Evolutionary conservation across 23 red algal genomes (phyloP).

Genomic region (Gracilaria domingensis): DNA sequence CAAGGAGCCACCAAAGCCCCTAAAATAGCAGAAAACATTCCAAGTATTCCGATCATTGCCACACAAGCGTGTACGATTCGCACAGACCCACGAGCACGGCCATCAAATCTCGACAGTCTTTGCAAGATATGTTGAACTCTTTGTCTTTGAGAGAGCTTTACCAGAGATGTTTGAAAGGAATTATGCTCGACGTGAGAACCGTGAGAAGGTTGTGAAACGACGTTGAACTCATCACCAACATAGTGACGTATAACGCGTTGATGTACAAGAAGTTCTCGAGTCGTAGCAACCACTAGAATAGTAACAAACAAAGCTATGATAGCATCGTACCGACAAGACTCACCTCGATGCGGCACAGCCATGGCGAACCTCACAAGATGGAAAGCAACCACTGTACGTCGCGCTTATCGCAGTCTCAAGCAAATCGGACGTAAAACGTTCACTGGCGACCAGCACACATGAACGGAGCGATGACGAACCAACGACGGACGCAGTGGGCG

Average conservation of each 20-base stretch:
- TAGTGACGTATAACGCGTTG: constrained; percentile 31
- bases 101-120: constrained; percentile 43
- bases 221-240: constrained; percentile 6
- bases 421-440: background rate
- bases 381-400: background rate
- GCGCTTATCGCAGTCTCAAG: background rate
- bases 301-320: constrained; percentile 6
- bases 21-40: constrained; percentile 72
- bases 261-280: constrained; percentile 17
- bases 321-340: background rate
- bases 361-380: background rate
- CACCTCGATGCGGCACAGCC: constrained; percentile 17
- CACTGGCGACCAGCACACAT: constrained; percentile 17
- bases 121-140: constrained; percentile 25
- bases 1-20: constrained; percentile 51
- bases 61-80: constrained; percentile 26
- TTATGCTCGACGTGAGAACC: background rate
- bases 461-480: background rate
- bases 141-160: constrained; percentile 22
- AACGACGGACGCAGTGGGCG: background rate
- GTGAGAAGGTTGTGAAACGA: background rate
- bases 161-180: background rate
- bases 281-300: constrained; percentile 5
- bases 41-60: constrained; percentile 48
- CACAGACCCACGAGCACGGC: constrained; percentile 1